Evolutionary conservation across 2,329 filamentous ascomycete genomes (phyloP).

Genomic region (Pseudogymnoascus sp.): DNA sequence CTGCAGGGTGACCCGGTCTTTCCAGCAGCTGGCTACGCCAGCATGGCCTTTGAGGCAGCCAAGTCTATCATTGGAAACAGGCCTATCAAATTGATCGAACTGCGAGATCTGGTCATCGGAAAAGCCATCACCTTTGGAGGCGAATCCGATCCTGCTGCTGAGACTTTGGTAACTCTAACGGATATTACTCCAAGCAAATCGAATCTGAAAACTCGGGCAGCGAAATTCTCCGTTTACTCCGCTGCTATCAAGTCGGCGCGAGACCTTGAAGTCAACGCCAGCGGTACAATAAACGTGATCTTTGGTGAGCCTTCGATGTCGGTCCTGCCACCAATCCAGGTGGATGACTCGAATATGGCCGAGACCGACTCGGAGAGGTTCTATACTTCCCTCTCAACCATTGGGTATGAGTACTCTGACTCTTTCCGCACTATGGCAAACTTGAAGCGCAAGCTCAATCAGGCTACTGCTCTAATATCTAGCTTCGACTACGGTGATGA

Average conservation of each 20-base stretch:
- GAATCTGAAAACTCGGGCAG: not conserved
- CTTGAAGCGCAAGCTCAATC: conserved; percentile 11
- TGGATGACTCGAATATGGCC: not conserved
- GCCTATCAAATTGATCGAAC: conserved; percentile 5
- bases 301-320: not conserved
- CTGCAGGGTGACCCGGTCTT: conserved; percentile 27
- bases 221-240: not conserved
- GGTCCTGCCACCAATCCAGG: not conserved
- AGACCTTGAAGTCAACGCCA: not conserved
- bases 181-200: not conserved
- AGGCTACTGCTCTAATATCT: conserved; percentile 10
- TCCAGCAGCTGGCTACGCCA: conserved; percentile 39
- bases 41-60: conserved; percentile 40
- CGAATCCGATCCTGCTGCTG: conserved; percentile 8
- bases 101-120: conserved; percentile 13
- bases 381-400: not conserved
- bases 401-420: conserved; percentile 1
- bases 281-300: not conserved
- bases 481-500: not conserved
- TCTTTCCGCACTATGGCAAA: conserved; percentile 8
- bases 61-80: conserved; percentile 7
- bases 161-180: not conserved
- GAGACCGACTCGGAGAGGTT: not conserved
- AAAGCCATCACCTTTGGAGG: conserved; percentile 13
- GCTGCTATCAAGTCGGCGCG: not conserved